Base-by-base conservation (phyloP, 768 basidiomycete species). In the Lactarius akahatsu region DNA sequence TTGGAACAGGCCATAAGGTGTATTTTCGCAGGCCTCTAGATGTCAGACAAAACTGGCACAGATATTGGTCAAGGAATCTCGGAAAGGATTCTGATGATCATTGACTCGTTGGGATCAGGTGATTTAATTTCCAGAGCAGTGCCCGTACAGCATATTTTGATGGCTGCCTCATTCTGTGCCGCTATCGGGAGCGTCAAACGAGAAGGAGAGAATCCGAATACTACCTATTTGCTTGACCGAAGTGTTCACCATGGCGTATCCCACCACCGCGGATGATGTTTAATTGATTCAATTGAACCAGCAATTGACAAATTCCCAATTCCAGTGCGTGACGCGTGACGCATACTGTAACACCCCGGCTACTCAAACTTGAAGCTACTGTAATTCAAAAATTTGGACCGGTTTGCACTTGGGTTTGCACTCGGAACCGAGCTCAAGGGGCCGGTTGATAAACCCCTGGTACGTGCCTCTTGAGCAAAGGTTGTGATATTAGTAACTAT, bases 201-300 rank as follows among this genome's bases (percentile, higher is more conserved):
- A 56, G 18, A 36, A 26, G 15, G 32, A 52, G 30, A 54, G 10
- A 18, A 36, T 3, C 20, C 52, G 26, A 18, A 32, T 6, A 54
- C n/a, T 55, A 89, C 88, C 88, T 72, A 87, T 90, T 62, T 86
- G 84, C 76, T 91, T 91, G 68, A 86, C 86, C 65, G 87, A 85
- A 62, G 90, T 86, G 71, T 90, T 88, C 38, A 89, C 89, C 90
- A 67, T 62, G 36, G 28, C 38, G 6, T 32, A 32, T 32, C 32
- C 30, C 32, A 32, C 32, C 32, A 32, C 30, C 30, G 30, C 30
- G 30, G 30, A 30, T 28, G n/a, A n/a, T n/a, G n/a, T n/a, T n/a
- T n/a, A n/a, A n/a, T n/a, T n/a, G n/a, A n/a, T n/a, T n/a, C n/a
- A n/a, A n/a, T n/a, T n/a, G n/a, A 28, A 28, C 26, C 26, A 28